Percentiles rank a stretch among this genome's conserved stretches.
Evolutionary conservation across 371 early-diverging fungal species (phyloP).

Genomic region (Mortierella sp.): DNA sequence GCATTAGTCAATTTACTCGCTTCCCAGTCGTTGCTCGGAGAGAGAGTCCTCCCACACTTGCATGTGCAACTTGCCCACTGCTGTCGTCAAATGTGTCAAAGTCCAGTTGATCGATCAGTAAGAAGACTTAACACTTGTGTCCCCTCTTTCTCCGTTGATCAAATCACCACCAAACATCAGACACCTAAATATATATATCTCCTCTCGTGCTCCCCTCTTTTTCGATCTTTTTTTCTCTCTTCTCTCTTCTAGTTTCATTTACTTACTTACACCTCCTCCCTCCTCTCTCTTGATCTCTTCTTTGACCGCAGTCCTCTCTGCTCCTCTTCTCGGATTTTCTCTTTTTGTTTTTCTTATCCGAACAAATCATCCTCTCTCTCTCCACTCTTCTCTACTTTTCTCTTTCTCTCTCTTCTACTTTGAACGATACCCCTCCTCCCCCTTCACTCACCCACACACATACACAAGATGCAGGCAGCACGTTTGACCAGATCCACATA

Average conservation of each 20-base stretch:
- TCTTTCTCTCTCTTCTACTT: neutral
- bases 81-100: conserved; percentile 9
- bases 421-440: conserved; percentile 3
- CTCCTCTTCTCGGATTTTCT: neutral
- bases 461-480: conserved; percentile 43
- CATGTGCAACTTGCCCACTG: neutral
- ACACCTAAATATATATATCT: conserved; percentile 11
- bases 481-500: conserved; percentile 45
- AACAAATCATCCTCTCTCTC: neutral
- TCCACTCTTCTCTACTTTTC: neutral
- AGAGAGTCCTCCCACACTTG: neutral
- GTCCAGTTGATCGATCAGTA: neutral
- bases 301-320: conserved; percentile 6
- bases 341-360: neutral
- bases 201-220: neutral
- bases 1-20: neutral
- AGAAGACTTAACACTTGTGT: neutral
- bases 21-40: neutral
- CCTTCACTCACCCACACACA: neutral
- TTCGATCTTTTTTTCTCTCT: conserved; percentile 10
- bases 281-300: neutral
- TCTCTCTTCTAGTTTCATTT: neutral
- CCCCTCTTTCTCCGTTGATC: neutral
- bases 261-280: neutral
- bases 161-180: neutral